phyloP scores from a whole-genome alignment of 768 basidiomycete species.

The Mycena filopes region DNA sequence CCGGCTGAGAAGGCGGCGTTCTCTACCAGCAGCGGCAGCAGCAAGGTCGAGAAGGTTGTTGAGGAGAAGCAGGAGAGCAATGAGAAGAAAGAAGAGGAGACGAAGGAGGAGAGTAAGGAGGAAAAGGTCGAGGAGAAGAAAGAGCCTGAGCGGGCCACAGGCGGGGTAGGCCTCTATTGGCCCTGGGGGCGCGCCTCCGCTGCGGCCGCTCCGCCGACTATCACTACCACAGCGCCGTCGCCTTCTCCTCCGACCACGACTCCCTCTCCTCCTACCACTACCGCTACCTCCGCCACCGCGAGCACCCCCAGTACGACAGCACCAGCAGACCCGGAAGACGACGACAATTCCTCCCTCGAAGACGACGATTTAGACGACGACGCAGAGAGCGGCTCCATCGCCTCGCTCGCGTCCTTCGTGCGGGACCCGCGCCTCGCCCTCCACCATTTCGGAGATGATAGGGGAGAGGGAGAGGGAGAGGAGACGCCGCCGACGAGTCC shows the following conservation, averaged over 20 bases:
- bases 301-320: neutral
- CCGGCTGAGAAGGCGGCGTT: too few species aligned
- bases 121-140: constrained; percentile 36
- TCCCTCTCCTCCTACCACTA: neutral
- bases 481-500: constrained; percentile 33
- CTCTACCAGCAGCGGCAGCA: too few species aligned
- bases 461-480: constrained; percentile 4
- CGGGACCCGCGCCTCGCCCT: neutral
- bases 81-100: neutral
- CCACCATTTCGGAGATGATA: too few species aligned
- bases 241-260: neutral
- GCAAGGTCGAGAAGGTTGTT: too few species aligned
- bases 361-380: neutral
- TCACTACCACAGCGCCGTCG: neutral
- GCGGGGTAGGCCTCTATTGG: constrained; percentile 33
- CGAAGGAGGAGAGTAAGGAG: constrained; percentile 1
- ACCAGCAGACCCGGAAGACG: neutral
- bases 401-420: constrained; percentile 6
- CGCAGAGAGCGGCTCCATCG: neutral
- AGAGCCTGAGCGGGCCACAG: constrained; percentile 6
- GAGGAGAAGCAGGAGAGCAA: constrained; percentile 1
- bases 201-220: neutral
- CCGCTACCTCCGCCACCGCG: neutral
- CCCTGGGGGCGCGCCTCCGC: constrained; percentile 20
- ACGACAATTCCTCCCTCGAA: constrained; percentile 1